These are phyloP conservation scores for Phytophthora fragariaefolia DNA, from an alignment of 352 stramenopile genomes.

Conservation along the genomic window DNA sequence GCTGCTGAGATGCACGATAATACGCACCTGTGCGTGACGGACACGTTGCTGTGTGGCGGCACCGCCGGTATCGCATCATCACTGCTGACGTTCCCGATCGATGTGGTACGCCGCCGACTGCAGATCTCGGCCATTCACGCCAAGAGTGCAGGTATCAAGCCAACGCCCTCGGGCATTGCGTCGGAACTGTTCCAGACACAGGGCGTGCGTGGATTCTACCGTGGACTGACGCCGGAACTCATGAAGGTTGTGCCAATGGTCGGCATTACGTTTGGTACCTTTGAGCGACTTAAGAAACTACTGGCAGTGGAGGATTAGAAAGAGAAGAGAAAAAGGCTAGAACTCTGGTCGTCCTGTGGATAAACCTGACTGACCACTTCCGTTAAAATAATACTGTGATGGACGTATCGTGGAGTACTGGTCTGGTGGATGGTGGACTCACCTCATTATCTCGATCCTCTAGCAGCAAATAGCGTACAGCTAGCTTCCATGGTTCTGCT, in stretches of 20 bases:
- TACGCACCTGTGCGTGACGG: conserved; percentile 59
- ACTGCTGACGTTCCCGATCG: conserved; percentile 95
- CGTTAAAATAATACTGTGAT: conserved; percentile 38
- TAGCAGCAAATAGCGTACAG: no score
- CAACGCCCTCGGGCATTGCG: conserved; percentile 80
- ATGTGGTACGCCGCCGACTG: conserved; percentile 94
- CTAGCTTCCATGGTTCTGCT: no score
- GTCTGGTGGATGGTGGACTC: not conserved
- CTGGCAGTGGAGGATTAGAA: conserved; percentile 79
- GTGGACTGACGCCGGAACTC: conserved; percentile 93
- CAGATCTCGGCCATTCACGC: conserved; percentile 94
- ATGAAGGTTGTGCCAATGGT: conserved; percentile 98
- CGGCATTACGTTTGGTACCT: conserved; percentile 96
- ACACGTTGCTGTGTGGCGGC: conserved; percentile 93
- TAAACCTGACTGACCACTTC: conserved; percentile 28
- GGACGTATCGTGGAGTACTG: conserved; percentile 4
- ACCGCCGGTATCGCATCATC: conserved; percentile 92
- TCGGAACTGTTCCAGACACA: conserved; percentile 73
- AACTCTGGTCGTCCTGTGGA: conserved; percentile 32
- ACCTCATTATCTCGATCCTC: no score
- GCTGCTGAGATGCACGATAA: conserved; percentile 30
- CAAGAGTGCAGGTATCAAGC: conserved; percentile 61
- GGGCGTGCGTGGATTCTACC: conserved; percentile 85
- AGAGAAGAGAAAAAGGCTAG: conserved; percentile 30
- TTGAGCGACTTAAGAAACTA: conserved; percentile 94